A percentile compares a stretch with the other conserved stretches of the same genome.
These are phyloP conservation scores for Rhodotorula mucilaginosa DNA, from an alignment of 1,284 basidiomycete species.

Conservation along the genomic window DNA sequence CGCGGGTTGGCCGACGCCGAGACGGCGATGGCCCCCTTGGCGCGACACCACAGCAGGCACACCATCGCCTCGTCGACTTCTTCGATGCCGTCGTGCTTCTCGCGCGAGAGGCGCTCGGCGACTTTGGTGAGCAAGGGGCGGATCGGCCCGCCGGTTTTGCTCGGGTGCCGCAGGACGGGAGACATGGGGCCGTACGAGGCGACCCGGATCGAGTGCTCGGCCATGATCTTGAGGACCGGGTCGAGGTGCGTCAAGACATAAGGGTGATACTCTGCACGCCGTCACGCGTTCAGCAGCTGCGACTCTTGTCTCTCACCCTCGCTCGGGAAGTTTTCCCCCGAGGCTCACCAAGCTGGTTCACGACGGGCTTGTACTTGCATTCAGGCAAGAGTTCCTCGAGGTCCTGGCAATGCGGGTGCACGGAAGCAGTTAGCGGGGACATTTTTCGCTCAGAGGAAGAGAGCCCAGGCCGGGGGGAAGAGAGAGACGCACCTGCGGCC, in stretches of 20 bases:
- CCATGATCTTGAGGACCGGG: slow-evolving; percentile 37
- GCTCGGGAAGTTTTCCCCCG: not conserved
- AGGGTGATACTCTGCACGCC: slow-evolving; percentile 41
- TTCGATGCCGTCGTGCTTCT: slow-evolving; percentile 49
- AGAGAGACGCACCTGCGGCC: slow-evolving; percentile 22
- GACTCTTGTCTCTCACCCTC: too few relatives aligned
- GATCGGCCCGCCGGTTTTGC: slow-evolving; percentile 58
- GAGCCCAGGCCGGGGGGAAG: not conserved
- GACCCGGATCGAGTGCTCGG: slow-evolving; percentile 39
- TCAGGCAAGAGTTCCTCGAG: slow-evolving; percentile 36
- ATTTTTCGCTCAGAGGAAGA: too few relatives aligned
- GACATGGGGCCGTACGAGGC: slow-evolving; percentile 60
- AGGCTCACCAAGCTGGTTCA: slow-evolving; percentile 36
- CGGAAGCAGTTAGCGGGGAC: too few relatives aligned
- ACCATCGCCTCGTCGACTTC: slow-evolving; percentile 60
- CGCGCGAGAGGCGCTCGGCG: slow-evolving; percentile 48
- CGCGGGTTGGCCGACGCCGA: slow-evolving; percentile 72
- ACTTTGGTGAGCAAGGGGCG: slow-evolving; percentile 57
- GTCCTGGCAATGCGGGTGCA: slow-evolving; percentile 18
- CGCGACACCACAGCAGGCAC: slow-evolving; percentile 62
- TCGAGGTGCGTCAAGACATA: slow-evolving; percentile 40
- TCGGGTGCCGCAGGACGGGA: slow-evolving; percentile 47
- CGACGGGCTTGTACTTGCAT: slow-evolving; percentile 40
- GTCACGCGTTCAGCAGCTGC: too few relatives aligned
- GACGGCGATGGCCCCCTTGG: slow-evolving; percentile 61